Evolutionary conservation across 345 rosid genomes (phyloP), one percentile per base, ranked within the genome.

Genomic region (Populus davidiana): DNA sequence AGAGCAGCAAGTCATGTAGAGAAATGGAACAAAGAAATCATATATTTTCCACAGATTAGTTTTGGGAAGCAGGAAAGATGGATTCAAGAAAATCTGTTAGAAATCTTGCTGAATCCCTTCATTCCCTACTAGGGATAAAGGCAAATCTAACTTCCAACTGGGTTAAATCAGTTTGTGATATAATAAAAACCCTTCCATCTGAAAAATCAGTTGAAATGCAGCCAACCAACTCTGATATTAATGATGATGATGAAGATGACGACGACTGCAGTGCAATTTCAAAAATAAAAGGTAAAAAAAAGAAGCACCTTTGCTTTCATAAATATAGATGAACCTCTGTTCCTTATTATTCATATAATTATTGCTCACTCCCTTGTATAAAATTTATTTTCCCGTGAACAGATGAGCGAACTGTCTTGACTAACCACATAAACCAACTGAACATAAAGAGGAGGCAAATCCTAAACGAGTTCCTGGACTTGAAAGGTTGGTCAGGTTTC

Each of bases 391-490:
- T 76, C 66, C 47, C 62, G 71, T 39, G 8, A 70, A 70, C 90
- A 91, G 98, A 89, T 68, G 81, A 91, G 78, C 85, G 89, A 70
- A 84, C 83, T 66, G 70, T 75, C 38, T 74, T 91, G 75, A 82
- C 82, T 67, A 80, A 61, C 33, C 71, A 52, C 49, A 79, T 87
- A 39, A 90, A 78, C 63, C 81, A 88, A 76, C 82, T 90, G 82
- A 91, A 83, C 83, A 81, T 36, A 50, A 88, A 69, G 75, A 90
- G 98, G 81, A 85, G 91, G 81, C 91, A 87, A 81, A 70, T 85
- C 76, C 91, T 93, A 31, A 89, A 88, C 75, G 96, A 90, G 68
- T 86, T 86, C 54, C 85, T 93, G 82, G 93, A 91, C 83, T 83
- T 90, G 86, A 91, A 93, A 89, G 97, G 97, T 93, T 52, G 82